Conservation (phyloP, 2,329 filamentous ascomycete genomes). For the Botrytis aclada region DNA sequence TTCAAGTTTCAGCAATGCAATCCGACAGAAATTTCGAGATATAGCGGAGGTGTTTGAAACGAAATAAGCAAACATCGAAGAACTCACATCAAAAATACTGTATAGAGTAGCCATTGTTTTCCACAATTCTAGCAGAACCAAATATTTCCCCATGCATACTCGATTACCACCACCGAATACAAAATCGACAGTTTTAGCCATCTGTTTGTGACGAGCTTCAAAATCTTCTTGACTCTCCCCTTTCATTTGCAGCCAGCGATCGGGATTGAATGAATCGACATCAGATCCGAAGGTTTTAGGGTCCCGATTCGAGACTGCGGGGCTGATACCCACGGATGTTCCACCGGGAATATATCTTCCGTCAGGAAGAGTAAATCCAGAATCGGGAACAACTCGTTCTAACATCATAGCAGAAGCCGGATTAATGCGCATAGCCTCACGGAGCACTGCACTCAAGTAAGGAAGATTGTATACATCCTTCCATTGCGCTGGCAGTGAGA, state of each 20-base stretch:
- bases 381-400: conserved; percentile 6
- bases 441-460: conserved; percentile 2
- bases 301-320: conserved; percentile 49
- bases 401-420: background rate
- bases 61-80: too few species aligned
- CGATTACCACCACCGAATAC: background rate
- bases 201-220: background rate
- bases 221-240: background rate
- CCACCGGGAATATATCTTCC: conserved; percentile 47
- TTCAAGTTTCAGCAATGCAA: background rate
- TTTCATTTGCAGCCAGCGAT: conserved; percentile 44
- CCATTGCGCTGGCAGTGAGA: background rate
- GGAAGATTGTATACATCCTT: background rate
- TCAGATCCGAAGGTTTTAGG: conserved; percentile 57
- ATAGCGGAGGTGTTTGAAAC: background rate
- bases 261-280: conserved; percentile 57
- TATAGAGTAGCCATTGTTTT: conserved; percentile 6
- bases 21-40: background rate
- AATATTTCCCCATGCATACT: background rate
- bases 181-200: background rate
- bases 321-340: conserved; percentile 47
- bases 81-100: conserved; percentile 9
- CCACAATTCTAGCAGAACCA: background rate
- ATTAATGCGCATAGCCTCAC: conserved; percentile 6
- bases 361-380: conserved; percentile 15